Conservation (phyloP, 352 stramenopile species). For the Globisporangium iwayamae region DNA sequence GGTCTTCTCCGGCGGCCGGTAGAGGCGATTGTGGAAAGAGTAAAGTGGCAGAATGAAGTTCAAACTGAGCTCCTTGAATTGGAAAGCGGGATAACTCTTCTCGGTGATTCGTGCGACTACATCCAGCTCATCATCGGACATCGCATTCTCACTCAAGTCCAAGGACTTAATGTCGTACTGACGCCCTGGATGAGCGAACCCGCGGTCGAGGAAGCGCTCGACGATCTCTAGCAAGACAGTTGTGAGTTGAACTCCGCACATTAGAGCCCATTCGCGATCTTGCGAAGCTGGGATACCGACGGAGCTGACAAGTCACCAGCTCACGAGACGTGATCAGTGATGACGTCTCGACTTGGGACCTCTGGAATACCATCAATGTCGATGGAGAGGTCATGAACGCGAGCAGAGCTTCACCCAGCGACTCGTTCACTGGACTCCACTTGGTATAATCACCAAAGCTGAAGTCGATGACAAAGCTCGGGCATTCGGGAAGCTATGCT, state of each 20-base stretch:
- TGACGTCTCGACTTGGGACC: not conserved
- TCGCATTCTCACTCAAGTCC: conserved; percentile 3
- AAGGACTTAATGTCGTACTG: not conserved
- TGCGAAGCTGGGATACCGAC: not conserved
- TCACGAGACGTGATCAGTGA: not conserved
- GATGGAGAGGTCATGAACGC: not conserved
- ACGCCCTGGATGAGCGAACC: not conserved
- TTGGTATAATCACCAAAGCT: not conserved
- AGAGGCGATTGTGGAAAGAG: too few species aligned
- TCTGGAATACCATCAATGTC: not conserved
- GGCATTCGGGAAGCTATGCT: not conserved
- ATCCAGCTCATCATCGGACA: conserved; percentile 1
- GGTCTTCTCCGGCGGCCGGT: not conserved
- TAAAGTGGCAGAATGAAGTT: too few species aligned
- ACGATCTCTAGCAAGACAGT: not conserved
- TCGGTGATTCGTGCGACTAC: conserved; percentile 13
- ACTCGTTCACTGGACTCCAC: not conserved
- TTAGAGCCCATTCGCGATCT: not conserved
- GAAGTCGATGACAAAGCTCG: not conserved
- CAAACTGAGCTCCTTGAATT: not conserved
- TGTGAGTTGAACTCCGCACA: not conserved
- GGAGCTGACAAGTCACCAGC: too few species aligned
- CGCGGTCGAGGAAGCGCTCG: conserved; percentile 6
- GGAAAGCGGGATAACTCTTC: not conserved
- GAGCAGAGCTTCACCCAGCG: not conserved